phyloP scores from a whole-genome alignment of 805 yeast species.

The Starmerella geochares region DNA sequence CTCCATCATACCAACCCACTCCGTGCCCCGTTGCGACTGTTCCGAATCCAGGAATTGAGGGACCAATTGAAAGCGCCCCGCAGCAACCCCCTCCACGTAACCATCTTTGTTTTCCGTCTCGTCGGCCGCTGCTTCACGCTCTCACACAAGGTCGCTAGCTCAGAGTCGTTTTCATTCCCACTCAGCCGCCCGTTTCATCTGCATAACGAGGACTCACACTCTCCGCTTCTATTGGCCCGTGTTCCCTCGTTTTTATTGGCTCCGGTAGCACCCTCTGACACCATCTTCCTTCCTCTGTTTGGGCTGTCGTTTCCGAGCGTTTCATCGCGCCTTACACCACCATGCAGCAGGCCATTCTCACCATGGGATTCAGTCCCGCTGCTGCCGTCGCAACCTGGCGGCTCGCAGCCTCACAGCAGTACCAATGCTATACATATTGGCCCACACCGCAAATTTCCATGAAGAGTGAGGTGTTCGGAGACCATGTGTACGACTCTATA shows the following conservation, averaged over 20 bases:
- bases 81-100: not conserved
- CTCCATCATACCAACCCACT: not conserved
- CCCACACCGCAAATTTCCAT: slow-evolving; percentile 23
- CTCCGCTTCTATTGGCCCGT: not conserved
- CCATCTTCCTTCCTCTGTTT: not conserved
- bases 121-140: not conserved
- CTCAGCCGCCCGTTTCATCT: not conserved
- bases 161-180: not conserved
- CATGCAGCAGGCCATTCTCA: slow-evolving; percentile 17
- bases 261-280: not conserved
- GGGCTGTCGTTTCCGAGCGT: not conserved
- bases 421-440: slow-evolving; percentile 26
- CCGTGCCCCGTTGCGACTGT: not conserved
- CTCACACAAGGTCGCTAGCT: not conserved
- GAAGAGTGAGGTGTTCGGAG: slow-evolving; percentile 21
- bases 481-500: slow-evolving; percentile 12
- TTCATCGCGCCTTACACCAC: not conserved
- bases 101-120: not conserved
- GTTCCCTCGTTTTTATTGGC: not conserved
- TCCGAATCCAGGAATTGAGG: not conserved
- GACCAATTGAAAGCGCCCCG: not conserved
- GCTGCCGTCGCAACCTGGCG: slow-evolving; percentile 28
- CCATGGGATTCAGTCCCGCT: slow-evolving; percentile 27
- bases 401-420: slow-evolving; percentile 18
- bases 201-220: not conserved